phyloP scores from a whole-genome alignment of 306 rosid genomes.

The Erythrophleum fordii region DNA sequence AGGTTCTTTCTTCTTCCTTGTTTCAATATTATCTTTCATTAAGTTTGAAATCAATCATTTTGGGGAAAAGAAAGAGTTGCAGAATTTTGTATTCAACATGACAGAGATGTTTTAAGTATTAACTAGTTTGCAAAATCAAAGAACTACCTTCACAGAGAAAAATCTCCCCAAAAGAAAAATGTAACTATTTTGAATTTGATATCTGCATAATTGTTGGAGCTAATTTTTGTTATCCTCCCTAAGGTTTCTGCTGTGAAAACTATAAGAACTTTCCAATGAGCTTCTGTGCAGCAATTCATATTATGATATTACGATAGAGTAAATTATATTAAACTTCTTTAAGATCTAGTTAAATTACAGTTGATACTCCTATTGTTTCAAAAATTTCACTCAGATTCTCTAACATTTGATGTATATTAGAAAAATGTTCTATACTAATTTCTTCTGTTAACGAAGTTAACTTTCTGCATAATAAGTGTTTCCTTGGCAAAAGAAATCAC shows the following conservation, averaged over 20 bases:
- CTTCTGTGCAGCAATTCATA: background rate
- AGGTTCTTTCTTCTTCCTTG: slow-evolving; percentile 55
- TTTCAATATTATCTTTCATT: slow-evolving; percentile 18
- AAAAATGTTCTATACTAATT: background rate
- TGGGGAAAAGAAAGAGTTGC: background rate
- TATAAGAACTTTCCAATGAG: background rate
- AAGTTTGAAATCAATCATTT: background rate
- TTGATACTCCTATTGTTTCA: background rate
- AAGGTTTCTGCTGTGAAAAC: background rate
- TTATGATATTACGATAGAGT: background rate
- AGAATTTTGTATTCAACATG: background rate
- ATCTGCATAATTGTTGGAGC: background rate
- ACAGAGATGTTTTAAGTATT: background rate
- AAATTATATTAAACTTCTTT: background rate
- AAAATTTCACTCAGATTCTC: background rate
- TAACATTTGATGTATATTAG: background rate
- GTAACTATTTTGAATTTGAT: background rate
- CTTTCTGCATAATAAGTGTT: background rate
- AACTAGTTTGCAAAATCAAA: background rate
- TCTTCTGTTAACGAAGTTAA: background rate
- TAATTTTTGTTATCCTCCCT: background rate
- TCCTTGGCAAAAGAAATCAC: too few species aligned
- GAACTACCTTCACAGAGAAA: background rate
- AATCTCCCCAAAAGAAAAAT: background rate
- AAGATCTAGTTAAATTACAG: background rate